A percentile compares a stretch with the other conserved stretches of the same genome.
Evolutionary conservation across 345 rosid species (phyloP).

Genomic region (Eutrema heterophyllum): DNA sequence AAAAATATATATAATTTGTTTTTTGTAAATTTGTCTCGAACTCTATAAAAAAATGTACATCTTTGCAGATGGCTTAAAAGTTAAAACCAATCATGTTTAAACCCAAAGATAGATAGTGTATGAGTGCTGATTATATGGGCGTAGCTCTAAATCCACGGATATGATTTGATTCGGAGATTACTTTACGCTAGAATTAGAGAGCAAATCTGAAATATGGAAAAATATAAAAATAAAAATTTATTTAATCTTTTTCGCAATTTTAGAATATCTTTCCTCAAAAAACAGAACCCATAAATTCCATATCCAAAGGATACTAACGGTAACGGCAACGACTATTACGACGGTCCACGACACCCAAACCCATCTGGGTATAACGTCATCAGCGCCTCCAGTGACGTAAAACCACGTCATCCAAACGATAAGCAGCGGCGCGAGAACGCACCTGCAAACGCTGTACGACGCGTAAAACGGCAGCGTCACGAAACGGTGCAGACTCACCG

Average conservation of each 20-base stretch:
- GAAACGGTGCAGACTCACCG: constrained; percentile 40
- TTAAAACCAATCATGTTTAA: not conserved
- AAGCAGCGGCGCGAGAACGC: constrained; percentile 55
- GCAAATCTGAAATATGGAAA: not conserved
- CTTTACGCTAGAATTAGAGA: not conserved
- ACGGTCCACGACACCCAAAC: constrained; percentile 81
- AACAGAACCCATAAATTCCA: constrained; percentile 63
- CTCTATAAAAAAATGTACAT: too few relatives aligned
- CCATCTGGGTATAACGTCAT: constrained; percentile 65
- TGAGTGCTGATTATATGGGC: not conserved
- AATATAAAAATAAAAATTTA: not conserved
- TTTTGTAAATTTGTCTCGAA: too few relatives aligned
- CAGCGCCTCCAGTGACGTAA: constrained; percentile 50
- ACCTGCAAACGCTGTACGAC: constrained; percentile 60
- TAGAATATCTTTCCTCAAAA: constrained; percentile 37
- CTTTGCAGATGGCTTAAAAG: not conserved
- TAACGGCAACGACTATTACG: constrained; percentile 54
- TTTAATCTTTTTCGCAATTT: constrained; percentile 27
- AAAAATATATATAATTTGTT: too few relatives aligned
- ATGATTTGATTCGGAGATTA: not conserved
- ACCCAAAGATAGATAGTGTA: not conserved
- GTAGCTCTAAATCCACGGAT: not conserved
- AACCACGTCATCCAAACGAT: constrained; percentile 52
- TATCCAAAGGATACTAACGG: constrained; percentile 76
- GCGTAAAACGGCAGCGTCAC: constrained; percentile 66